Conservation (phyloP, 306 rosid species). For the Sindora glabra region DNA sequence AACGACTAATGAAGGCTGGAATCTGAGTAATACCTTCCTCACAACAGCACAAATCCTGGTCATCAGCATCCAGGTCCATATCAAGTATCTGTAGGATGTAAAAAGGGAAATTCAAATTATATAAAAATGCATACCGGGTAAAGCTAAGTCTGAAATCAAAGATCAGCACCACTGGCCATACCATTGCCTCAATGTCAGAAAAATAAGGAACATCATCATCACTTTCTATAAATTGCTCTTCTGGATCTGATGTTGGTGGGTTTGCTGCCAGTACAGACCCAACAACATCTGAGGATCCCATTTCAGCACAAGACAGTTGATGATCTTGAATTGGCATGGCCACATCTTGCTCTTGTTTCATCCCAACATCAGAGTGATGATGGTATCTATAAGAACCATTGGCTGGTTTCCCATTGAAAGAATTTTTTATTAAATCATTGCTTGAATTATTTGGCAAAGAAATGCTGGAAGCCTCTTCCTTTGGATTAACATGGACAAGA, state of each 20-base stretch:
- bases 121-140: neutral
- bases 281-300: conserved; percentile 19
- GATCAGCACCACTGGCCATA: conserved; percentile 19
- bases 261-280: too few species aligned
- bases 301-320: conserved; percentile 31
- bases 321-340: conserved; percentile 39
- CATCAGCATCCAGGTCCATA: conserved; percentile 92
- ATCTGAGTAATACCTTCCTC: conserved; percentile 63
- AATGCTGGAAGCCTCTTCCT: conserved; percentile 33
- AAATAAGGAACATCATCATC: conserved; percentile 78
- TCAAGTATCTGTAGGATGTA: conserved; percentile 97
- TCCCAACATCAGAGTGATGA: conserved; percentile 32
- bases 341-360: too few species aligned
- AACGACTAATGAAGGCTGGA: neutral
- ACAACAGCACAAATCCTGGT: conserved; percentile 39
- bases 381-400: conserved; percentile 28
- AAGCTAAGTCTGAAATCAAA: conserved; percentile 11
- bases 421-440: too few species aligned
- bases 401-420: conserved; percentile 33
- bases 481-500: conserved; percentile 17
- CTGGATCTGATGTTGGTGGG: conserved; percentile 39
- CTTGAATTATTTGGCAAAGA: conserved; percentile 22
- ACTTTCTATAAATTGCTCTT: conserved; percentile 43
- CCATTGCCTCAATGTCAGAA: conserved; percentile 97
- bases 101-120: neutral